Percentiles rank a stretch among this genome's conserved stretches.
These are phyloP conservation scores for Blastocystis sp. DNA, from an alignment of 352 stramenopile genomes.

Conservation along the genomic window DNA sequence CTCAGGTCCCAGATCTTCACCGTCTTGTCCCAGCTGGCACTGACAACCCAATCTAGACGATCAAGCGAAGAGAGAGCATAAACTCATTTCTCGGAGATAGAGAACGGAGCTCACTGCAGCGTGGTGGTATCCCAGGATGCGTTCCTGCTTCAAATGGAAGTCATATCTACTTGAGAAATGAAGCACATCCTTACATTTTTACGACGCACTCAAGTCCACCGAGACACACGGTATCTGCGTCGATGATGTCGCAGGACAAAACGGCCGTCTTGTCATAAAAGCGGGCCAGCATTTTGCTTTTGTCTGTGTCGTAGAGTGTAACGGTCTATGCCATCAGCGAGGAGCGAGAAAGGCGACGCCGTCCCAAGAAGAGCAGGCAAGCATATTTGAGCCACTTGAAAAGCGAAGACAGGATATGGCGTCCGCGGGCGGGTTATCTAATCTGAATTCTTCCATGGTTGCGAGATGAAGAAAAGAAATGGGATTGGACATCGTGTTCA, in stretches of 20 bases:
- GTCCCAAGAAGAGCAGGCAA: slow-evolving; percentile 81
- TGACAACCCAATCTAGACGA: slow-evolving; percentile 50
- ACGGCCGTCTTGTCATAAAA: slow-evolving; percentile 72
- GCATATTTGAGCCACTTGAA: slow-evolving; percentile 73
- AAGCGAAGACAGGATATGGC: slow-evolving; percentile 81
- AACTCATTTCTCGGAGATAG: slow-evolving; percentile 49
- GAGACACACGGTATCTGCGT: slow-evolving; percentile 77
- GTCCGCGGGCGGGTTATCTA: slow-evolving; percentile 77
- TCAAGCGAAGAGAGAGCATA: neutral
- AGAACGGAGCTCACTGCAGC: slow-evolving; percentile 73
- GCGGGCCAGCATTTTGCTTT: slow-evolving; percentile 57
- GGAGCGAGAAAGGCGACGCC: slow-evolving; percentile 37
- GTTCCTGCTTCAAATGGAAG: slow-evolving; percentile 63
- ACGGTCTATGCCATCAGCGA: slow-evolving; percentile 63
- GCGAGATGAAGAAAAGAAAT: neutral
- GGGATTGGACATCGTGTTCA: neutral
- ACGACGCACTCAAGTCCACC: slow-evolving; percentile 77
- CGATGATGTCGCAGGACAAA: slow-evolving; percentile 77
- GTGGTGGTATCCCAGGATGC: slow-evolving; percentile 70
- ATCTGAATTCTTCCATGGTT: slow-evolving; percentile 53
- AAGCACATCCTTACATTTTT: slow-evolving; percentile 34
- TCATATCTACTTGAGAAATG: slow-evolving; percentile 24
- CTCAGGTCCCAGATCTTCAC: slow-evolving; percentile 61
- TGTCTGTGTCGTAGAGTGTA: slow-evolving; percentile 67
- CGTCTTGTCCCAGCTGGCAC: slow-evolving; percentile 54